Evolutionary conservation across 371 early-diverging fungal species (phyloP).

Genomic region (Basidiobolus heterosporus): DNA sequence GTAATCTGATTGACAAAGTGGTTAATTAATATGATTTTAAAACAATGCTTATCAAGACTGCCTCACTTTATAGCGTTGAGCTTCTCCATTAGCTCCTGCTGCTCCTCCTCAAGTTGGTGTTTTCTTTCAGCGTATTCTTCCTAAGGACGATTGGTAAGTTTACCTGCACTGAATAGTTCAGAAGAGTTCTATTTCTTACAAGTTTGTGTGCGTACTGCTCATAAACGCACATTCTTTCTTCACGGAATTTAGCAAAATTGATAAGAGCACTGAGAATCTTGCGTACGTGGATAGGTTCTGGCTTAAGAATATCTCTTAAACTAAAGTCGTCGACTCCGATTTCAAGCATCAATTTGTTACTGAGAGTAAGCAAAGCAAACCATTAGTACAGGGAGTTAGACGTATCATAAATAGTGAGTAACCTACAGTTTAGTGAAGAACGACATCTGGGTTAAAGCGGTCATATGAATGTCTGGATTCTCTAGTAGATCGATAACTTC

Average conservation of each 20-base stretch:
- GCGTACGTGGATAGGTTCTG: conserved; percentile 40
- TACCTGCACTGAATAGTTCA: no score
- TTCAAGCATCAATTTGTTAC: conserved; percentile 33
- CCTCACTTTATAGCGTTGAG: background rate
- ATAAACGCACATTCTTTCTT: conserved; percentile 25
- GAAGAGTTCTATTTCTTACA: background rate
- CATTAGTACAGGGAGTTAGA: background rate
- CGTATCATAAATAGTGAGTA: background rate
- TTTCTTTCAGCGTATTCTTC: background rate
- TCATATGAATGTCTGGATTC: conserved; percentile 15
- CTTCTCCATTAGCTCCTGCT: background rate
- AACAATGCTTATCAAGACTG: background rate
- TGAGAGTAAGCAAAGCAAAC: conserved; percentile 5
- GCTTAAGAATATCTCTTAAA: conserved; percentile 50
- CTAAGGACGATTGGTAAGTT: background rate
- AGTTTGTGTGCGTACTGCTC: background rate
- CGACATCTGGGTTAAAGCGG: background rate
- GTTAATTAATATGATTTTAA: background rate
- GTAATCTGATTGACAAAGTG: background rate
- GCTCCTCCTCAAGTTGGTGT: background rate
- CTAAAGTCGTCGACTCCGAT: conserved; percentile 55
- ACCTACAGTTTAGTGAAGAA: background rate
- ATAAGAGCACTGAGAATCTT: conserved; percentile 56
- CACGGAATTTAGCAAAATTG: conserved; percentile 78
- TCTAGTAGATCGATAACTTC: conserved; percentile 26